These are phyloP conservation scores for Colletotrichum liriopes DNA, from an alignment of 2,329 filamentous ascomycete genomes.

Conservation along the genomic window DNA sequence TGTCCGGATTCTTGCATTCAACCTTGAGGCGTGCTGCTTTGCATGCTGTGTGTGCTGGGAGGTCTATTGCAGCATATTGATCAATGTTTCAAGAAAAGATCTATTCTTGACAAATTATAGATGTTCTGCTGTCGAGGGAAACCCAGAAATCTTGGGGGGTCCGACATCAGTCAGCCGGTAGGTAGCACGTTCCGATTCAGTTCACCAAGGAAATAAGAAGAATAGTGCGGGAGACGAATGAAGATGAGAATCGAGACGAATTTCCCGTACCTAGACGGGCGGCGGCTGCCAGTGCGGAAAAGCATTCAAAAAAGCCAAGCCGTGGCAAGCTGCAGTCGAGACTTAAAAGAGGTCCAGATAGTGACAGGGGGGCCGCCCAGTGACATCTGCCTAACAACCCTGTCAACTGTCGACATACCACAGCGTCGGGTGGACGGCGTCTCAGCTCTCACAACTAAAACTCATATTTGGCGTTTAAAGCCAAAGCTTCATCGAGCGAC, in stretches of 20 bases:
- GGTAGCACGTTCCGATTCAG: neutral
- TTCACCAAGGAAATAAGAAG: neutral
- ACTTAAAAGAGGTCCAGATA: neutral
- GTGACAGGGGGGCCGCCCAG: neutral
- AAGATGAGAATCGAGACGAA: neutral
- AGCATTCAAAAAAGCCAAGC: neutral
- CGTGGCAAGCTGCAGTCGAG: neutral
- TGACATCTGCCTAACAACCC: neutral
- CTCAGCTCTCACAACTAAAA: neutral
- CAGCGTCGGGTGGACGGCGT: neutral
- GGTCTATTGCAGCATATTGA: neutral
- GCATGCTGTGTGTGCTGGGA: neutral
- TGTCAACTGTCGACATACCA: neutral
- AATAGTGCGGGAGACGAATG: too few relatives aligned
- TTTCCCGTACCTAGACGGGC: neutral
- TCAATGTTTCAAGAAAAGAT: neutral
- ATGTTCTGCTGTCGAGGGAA: neutral
- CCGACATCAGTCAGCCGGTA: neutral
- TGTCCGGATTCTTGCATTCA: constrained; percentile 18
- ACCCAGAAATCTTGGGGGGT: neutral
- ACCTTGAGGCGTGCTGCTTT: too few relatives aligned
- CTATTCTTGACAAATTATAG: neutral
- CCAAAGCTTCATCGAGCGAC: neutral
- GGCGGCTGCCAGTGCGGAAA: neutral
- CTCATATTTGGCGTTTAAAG: neutral